Evolutionary conservation across 495 filamentous ascomycete genomes (phyloP), one percentile per base, ranked within the genome.

Genomic region (Chaetomium fimeti): DNA sequence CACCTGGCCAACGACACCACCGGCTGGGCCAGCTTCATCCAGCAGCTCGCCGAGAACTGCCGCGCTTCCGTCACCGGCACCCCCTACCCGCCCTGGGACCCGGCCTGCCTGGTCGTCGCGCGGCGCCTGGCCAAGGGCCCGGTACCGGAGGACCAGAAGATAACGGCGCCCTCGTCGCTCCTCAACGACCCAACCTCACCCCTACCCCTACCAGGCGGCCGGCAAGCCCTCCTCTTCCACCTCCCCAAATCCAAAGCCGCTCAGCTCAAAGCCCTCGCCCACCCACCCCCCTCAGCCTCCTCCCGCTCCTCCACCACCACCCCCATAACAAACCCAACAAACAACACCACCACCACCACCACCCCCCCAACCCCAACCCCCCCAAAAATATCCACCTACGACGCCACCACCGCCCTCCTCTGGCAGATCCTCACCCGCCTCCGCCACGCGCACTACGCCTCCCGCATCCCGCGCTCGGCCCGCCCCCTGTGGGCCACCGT

Each of bases 41-140:
- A 52, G 12, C 49, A 52, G 49, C 49, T 52, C 49, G 49, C 49
- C 49, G 49, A 27, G 11, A 52, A 52, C 49, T 52, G 25, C 49
- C 25, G 3, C 49, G 49, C 49, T 24, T 27, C 12, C 6, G 24
- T 52, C 24, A 52, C 49, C 24, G 49, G 15, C 49, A 52, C 13
- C 15, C 4, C 24, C 49, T 52, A 52, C 25, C 49, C 49, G 11
- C 18, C 49, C 9, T 52, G 49, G 49, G 49, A 52, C 25, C 12
- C 25, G 12, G 13, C 22, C 25, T 28, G 49, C 49, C 49, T 52
- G 3, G 49, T 28, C 49, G 13, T 52, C 1, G 13, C 49, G 12
- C 32, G 32, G 32, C 24, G 24, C 13, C 0, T 52, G 0, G 16
- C 13, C 49, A 52, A 52, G 20, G 24, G 24, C 49, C 22, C 22